Conservation (phyloP, 129 eudicot species). For the Saussurea involucrata region DNA sequence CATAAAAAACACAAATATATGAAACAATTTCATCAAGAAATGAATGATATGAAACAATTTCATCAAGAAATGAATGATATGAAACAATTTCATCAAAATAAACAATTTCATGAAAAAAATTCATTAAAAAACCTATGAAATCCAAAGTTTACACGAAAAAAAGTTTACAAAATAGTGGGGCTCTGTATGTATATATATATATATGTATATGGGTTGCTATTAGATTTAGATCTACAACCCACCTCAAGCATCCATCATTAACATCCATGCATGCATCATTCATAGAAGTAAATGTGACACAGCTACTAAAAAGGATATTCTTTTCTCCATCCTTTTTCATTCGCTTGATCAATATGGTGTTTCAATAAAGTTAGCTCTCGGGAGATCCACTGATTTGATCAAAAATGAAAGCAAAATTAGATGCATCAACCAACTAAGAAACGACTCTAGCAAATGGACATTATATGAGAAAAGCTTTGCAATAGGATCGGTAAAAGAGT, state of each 20-base stretch:
- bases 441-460: too few relatives aligned
- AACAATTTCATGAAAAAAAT: too few relatives aligned
- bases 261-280: background rate
- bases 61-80: too few relatives aligned
- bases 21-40: too few relatives aligned
- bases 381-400: constrained; percentile 41
- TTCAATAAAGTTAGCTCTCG: constrained; percentile 52
- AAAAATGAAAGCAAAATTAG: constrained; percentile 5
- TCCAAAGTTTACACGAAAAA: too few relatives aligned
- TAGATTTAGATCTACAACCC: background rate
- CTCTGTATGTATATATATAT: too few relatives aligned
- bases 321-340: constrained; percentile 79
- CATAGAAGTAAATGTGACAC: background rate
- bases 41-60: too few relatives aligned
- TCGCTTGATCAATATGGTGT: constrained; percentile 60
- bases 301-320: constrained; percentile 60
- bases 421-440: background rate
- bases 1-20: too few relatives aligned
- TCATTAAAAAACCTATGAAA: too few relatives aligned
- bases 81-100: too few relatives aligned
- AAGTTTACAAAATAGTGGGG: too few relatives aligned
- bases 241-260: background rate
- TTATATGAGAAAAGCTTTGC: too few relatives aligned
- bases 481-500: background rate
- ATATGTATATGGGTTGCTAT: background rate